Evolutionary conservation across 345 rosid species (phyloP).

Genomic region (Camelina laxa): DNA sequence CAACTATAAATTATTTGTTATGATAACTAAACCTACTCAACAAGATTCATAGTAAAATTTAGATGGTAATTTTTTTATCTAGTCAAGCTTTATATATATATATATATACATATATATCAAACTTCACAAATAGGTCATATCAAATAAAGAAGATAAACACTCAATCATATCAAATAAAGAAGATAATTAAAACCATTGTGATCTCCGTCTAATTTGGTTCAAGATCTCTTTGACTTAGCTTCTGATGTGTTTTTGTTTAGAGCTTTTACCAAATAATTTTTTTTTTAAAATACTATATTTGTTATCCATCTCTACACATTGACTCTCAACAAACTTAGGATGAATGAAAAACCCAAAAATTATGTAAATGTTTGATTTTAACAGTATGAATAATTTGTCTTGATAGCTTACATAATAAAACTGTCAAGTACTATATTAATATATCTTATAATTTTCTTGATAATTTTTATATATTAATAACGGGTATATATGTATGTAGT

Average conservation of each 20-base stretch:
- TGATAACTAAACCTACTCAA: not conserved
- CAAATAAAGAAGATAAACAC: not conserved
- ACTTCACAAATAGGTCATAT: not conserved
- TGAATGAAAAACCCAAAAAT: too few species aligned
- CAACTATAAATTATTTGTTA: not conserved
- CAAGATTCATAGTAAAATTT: not conserved
- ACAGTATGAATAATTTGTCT: too few species aligned
- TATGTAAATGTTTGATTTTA: too few species aligned
- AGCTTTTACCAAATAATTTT: not conserved
- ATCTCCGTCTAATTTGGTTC: not conserved
- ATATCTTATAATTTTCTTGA: too few species aligned
- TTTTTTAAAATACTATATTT: not conserved
- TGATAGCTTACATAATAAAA: too few species aligned
- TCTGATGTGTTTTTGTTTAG: not conserved
- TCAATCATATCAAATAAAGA: not conserved
- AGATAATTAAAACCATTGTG: not conserved
- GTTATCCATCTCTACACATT: too few species aligned
- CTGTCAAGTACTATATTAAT: too few species aligned
- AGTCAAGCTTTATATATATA: not conserved
- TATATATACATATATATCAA: not conserved
- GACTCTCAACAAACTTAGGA: too few species aligned
- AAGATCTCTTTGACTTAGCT: constrained; percentile 20
- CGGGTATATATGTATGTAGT: too few species aligned
- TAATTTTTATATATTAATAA: too few species aligned
- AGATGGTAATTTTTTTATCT: not conserved